Percentiles rank a stretch among this genome's conserved stretches.
Evolutionary conservation across 805 yeast genomes (phyloP).

Genomic region (Metahyphopichia silvanorum): DNA sequence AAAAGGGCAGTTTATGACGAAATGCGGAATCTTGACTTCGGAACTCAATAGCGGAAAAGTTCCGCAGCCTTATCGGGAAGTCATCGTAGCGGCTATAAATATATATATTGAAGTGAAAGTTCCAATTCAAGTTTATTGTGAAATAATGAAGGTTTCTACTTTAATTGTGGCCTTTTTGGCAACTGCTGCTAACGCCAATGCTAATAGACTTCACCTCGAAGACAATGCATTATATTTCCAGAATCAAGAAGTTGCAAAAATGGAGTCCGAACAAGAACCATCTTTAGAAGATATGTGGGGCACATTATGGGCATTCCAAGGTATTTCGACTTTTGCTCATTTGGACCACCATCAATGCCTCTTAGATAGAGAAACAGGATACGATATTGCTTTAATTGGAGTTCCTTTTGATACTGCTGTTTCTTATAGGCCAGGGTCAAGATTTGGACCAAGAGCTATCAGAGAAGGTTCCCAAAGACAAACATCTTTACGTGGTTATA

Average conservation of each 20-base stretch:
- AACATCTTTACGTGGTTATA: constrained; percentile 64
- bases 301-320: constrained; percentile 67
- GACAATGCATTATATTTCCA: not conserved
- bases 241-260: constrained; percentile 1
- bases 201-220: constrained; percentile 5
- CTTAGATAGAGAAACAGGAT: constrained; percentile 40
- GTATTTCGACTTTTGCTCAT: constrained; percentile 73
- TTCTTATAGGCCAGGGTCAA: constrained; percentile 74
- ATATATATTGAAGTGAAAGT: too few species aligned
- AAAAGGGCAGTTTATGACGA: too few species aligned
- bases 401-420: constrained; percentile 85
- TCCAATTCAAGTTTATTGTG: too few species aligned
- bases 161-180: too few species aligned
- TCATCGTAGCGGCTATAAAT: too few species aligned
- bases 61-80: too few species aligned
- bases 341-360: constrained; percentile 60
- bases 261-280: constrained; percentile 16
- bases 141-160: too few species aligned
- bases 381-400: constrained; percentile 73
- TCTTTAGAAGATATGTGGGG: constrained; percentile 67
- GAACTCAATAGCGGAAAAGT: too few species aligned
- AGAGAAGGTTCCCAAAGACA: constrained; percentile 71
- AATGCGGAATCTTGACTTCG: too few species aligned
- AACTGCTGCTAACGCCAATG: constrained; percentile 2
- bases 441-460: constrained; percentile 78